Evolutionary conservation across 164 flowering plant genomes (phyloP).

Genomic region (Stephania cephalantha): DNA sequence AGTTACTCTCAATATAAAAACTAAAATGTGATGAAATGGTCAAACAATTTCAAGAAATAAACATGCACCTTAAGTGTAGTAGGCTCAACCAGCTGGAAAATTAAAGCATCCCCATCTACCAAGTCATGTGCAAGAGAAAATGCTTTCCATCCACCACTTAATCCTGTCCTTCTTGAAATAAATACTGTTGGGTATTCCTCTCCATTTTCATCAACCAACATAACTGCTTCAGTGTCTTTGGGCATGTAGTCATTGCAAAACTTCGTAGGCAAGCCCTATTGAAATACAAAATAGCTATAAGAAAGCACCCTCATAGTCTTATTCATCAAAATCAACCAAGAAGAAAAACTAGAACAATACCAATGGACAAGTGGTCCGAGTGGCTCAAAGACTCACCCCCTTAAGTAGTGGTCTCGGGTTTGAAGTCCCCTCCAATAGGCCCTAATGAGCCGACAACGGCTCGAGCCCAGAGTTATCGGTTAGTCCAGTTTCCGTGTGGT

Average conservation of each 20-base stretch:
- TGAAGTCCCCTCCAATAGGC: too few relatives aligned
- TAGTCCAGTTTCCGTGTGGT: too few relatives aligned
- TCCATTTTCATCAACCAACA: constrained; percentile 21
- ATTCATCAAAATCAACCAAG: neutral
- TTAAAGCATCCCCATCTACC: constrained; percentile 69
- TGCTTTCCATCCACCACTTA: constrained; percentile 81
- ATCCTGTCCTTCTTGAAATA: constrained; percentile 48
- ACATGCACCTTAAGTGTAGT: constrained; percentile 48
- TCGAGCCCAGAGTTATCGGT: too few relatives aligned
- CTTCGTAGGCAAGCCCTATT: constrained; percentile 49
- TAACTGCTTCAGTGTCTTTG: constrained; percentile 12
- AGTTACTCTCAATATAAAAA: too few relatives aligned
- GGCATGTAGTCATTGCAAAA: constrained; percentile 41
- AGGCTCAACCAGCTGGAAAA: constrained; percentile 50
- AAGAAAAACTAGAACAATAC: too few relatives aligned
- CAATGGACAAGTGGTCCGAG: too few relatives aligned
- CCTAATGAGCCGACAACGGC: too few relatives aligned
- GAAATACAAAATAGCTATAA: neutral
- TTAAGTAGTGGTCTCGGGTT: too few relatives aligned
- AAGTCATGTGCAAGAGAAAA: constrained; percentile 59
- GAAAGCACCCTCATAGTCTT: neutral
- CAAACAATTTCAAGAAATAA: neutral
- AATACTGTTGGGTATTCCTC: constrained; percentile 29
- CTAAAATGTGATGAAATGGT: neutral
- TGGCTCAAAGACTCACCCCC: too few relatives aligned